Evolutionary conservation across 768 basidiomycete species (phyloP).

Genomic region (Trametes gibbosa): DNA sequence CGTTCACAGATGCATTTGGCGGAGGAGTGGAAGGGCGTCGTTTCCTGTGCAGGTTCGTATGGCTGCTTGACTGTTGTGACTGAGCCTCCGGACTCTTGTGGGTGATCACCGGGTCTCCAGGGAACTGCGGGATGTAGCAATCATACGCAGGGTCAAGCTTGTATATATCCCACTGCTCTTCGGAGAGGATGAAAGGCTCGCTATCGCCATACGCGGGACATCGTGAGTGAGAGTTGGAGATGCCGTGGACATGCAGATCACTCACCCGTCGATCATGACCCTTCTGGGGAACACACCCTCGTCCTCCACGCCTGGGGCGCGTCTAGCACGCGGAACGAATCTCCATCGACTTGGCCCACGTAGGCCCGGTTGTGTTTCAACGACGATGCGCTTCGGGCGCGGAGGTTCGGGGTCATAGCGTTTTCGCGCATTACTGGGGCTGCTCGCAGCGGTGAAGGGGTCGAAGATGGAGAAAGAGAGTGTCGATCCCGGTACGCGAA

Average conservation of each 20-base stretch:
- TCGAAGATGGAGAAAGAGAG: conserved; percentile 78
- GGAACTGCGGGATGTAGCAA: conserved; percentile 47
- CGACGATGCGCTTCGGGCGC: conserved; percentile 68
- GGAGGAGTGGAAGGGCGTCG: background rate
- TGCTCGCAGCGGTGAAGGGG: conserved; percentile 56
- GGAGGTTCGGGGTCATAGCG: conserved; percentile 47
- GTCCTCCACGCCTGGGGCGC: conserved; percentile 53
- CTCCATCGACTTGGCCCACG: conserved; percentile 65
- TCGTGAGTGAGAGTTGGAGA: background rate
- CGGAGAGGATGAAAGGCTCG: conserved; percentile 48
- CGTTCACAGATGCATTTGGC: background rate
- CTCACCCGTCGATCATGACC: conserved; percentile 70
- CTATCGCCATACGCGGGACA: conserved; percentile 31
- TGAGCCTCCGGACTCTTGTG: conserved; percentile 12
- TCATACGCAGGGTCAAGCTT: conserved; percentile 76
- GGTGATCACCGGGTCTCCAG: conserved; percentile 28
- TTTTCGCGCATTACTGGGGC: conserved; percentile 35
- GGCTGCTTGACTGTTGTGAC: background rate
- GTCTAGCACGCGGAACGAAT: conserved; percentile 69
- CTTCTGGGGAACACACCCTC: conserved; percentile 73
- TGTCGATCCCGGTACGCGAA: conserved; percentile 55
- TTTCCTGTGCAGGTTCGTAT: background rate
- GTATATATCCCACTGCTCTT: conserved; percentile 86
- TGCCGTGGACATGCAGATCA: background rate
- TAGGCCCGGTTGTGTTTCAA: conserved; percentile 52